Percentiles rank a stretch among this genome's conserved stretches.
These are phyloP conservation scores for Pythium apleroticum DNA, from an alignment of 352 stramenopile species.

Conservation along the genomic window DNA sequence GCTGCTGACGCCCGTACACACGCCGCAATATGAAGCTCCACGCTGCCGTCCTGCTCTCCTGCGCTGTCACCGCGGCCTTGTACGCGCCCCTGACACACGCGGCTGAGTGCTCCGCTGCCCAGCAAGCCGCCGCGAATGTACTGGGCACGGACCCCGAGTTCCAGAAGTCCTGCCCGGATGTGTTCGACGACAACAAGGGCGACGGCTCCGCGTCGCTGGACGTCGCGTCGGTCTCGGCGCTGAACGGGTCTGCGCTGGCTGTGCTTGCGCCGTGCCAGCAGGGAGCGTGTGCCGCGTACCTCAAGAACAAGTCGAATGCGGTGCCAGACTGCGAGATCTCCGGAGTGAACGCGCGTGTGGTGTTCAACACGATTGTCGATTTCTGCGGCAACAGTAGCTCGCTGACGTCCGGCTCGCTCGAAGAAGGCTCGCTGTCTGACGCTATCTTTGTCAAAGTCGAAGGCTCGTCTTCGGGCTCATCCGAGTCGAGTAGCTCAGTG, in stretches of 20 bases:
- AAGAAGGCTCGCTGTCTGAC: not conserved
- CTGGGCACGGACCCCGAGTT: constrained; percentile 13
- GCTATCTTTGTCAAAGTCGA: not conserved
- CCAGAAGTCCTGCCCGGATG: constrained; percentile 13
- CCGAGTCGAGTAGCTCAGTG: not conserved
- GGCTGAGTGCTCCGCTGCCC: constrained; percentile 16
- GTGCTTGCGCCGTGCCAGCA: constrained; percentile 17
- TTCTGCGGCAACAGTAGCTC: constrained; percentile 14
- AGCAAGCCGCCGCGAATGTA: constrained; percentile 18
- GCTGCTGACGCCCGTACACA: no score
- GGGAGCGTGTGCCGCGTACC: constrained; percentile 16
- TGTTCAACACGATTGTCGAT: constrained; percentile 24
- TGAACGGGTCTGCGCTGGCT: constrained; percentile 13
- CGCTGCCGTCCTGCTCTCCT: not conserved
- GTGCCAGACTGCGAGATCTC: constrained; percentile 20
- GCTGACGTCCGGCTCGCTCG: not conserved
- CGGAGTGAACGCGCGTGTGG: constrained; percentile 18
- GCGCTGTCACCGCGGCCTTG: not conserved
- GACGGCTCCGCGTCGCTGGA: constrained; percentile 1
- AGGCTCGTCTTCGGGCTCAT: constrained; percentile 1
- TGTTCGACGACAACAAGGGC: constrained; percentile 9
- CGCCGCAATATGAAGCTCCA: constrained; percentile 12
- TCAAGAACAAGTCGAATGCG: constrained; percentile 15
- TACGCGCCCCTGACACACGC: constrained; percentile 6
- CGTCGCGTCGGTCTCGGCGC: constrained; percentile 4